Evolutionary conservation across 2,329 filamentous ascomycete species (phyloP).

Genomic region (Fusarium nodosum): DNA sequence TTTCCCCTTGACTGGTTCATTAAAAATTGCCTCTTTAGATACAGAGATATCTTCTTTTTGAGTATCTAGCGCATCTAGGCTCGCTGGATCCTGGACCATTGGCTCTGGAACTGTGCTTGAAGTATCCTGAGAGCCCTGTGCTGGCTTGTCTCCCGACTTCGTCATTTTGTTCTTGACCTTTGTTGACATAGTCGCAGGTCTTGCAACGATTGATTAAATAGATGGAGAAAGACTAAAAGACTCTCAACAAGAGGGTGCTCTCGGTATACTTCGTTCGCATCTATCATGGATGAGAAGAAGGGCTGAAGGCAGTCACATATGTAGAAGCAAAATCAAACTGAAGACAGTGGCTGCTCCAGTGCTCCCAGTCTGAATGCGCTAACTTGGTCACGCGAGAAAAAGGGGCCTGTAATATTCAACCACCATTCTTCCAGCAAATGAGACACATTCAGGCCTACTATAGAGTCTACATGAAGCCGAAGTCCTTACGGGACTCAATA

Average conservation of each 20-base stretch:
- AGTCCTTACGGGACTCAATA: background rate
- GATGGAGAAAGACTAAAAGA: background rate
- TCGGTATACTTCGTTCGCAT: no score
- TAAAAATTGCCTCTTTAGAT: no score
- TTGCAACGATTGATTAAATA: background rate
- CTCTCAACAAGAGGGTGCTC: background rate
- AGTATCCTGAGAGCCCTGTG: no score
- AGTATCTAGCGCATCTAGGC: no score
- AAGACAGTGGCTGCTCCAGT: background rate
- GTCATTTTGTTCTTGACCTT: no score
- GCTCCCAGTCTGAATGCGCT: background rate
- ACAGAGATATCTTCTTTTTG: no score
- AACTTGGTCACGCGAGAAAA: background rate
- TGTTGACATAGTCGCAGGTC: background rate
- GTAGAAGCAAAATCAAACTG: background rate
- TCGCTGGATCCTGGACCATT: no score
- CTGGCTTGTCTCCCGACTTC: no score
- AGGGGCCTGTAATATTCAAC: background rate
- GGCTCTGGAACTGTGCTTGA: no score
- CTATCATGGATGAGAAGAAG: background rate
- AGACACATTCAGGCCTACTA: background rate
- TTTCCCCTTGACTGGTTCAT: no score
- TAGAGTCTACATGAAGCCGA: background rate
- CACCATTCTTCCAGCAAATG: fast-evolving
- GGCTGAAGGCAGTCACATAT: background rate